Conservation (phyloP, 805 yeast genomes). For the Wickerhamiella sergipiensis region DNA sequence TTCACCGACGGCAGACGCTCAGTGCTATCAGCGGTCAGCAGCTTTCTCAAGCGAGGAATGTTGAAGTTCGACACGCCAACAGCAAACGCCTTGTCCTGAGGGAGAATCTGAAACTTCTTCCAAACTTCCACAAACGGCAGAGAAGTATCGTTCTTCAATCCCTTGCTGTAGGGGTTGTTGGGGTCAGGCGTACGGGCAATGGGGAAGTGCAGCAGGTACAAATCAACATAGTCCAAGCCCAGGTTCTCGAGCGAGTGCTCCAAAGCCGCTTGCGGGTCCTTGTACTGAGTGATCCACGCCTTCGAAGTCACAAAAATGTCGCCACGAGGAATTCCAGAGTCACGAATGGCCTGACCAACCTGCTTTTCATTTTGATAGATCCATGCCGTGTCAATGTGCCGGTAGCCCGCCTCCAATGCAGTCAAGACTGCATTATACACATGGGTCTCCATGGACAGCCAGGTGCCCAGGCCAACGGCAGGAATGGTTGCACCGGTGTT, state of each 20-base stretch:
- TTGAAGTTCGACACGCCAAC: conserved; percentile 61
- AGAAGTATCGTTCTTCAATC: conserved; percentile 13
- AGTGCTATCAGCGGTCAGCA: conserved; percentile 30
- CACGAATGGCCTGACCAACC: conserved; percentile 35
- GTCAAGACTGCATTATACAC: conserved; percentile 40
- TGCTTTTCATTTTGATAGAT: conserved; percentile 51
- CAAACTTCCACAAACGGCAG: conserved; percentile 40
- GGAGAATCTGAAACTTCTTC: conserved; percentile 47
- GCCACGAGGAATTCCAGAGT: conserved; percentile 36
- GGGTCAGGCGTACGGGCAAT: conserved; percentile 21
- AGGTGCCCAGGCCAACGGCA: conserved; percentile 62
- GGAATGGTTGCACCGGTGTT: conserved; percentile 59
- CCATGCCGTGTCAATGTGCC: conserved; percentile 69
- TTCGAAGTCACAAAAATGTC: conserved; percentile 63
- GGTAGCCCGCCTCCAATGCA: conserved; percentile 54
- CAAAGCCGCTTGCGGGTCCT: conserved; percentile 36
- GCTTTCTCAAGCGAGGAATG: conserved; percentile 39
- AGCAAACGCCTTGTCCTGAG: conserved; percentile 40
- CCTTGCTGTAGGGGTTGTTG: conserved; percentile 17
- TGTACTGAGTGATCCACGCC: conserved; percentile 29
- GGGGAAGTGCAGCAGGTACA: conserved; percentile 78
- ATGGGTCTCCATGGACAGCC: conserved; percentile 48
- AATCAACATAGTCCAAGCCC: conserved; percentile 62
- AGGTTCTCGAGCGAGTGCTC: conserved; percentile 46
- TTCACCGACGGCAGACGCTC: conserved; percentile 46